Evolutionary conservation across 2,329 filamentous ascomycete species (phyloP), one percentile per base, ranked within the genome.

Genomic region (Penicillium sumatraense): DNA sequence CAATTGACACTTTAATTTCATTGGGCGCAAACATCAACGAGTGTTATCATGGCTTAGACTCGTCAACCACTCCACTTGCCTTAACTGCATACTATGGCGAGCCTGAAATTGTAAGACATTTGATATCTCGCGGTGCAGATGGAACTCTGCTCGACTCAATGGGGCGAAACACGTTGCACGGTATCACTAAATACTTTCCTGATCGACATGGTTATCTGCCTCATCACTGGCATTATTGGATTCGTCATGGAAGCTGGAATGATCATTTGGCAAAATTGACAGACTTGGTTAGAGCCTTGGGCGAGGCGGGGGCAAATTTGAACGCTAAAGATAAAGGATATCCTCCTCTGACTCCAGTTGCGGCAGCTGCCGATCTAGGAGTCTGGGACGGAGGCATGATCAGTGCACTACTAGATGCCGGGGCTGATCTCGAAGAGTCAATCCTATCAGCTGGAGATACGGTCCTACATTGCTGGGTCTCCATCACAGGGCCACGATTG

Each of bases 221-320:
- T 7, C 59, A 65, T 56, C 50, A 61, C n/a, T 69, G 67, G 67
- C 60, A 69, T 45, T 68, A 66, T 53, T 69, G 67, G 67, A 60
- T 68, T n/a, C 66, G 66, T 6, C 67, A 69, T 40, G 66, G 67
- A 1, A 45, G 41, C 23, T 69, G 64, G 64, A 53, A 65, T 5
- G 45, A 57, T 4, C 65, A 69, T 58, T 42, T 64, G 29, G 13
- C 41, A 2, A 20, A 61, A 9, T 61, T 60, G 36, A 62, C 41
- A 5, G 62, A 57, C 6, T 20, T 57, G 10, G 29, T 60, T 27
- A 27, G 53, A 13, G 14, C 13, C 8, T 33, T 60, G 11, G 47
- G 57, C 21, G 27, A 53, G 1, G 49, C 49, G 3, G 54, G 51
- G 3, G 57, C 51, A 2, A 20, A 57, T n/a, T 4, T 57, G 20